phyloP scores from a whole-genome alignment of 2,329 filamentous ascomycete genomes.

The Aphanocladium album region DNA sequence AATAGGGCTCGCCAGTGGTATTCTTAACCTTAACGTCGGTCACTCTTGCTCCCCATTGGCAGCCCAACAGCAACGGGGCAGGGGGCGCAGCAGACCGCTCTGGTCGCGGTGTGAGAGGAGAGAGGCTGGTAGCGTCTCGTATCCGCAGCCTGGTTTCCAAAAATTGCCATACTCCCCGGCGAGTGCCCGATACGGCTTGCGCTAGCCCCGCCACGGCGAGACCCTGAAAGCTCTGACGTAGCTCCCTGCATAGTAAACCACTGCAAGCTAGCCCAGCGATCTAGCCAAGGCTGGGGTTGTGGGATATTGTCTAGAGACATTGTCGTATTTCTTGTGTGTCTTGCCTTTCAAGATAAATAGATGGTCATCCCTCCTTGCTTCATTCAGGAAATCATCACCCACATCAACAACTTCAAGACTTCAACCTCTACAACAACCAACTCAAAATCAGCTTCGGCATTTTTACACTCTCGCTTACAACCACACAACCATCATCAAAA shows the following conservation, averaged over 20 bases:
- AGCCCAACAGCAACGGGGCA: neutral
- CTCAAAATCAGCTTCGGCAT: neutral
- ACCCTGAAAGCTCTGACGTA: neutral
- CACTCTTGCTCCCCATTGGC: neutral
- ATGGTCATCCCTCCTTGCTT: neutral
- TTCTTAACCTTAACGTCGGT: no score
- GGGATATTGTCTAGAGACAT: neutral
- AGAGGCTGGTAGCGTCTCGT: neutral
- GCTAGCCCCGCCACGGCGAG: neutral
- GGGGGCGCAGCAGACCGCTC: neutral
- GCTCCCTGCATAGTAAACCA: neutral
- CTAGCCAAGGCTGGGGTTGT: neutral
- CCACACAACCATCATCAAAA: no score
- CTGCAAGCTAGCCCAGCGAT: neutral
- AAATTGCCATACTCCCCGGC: neutral
- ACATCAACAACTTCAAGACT: neutral
- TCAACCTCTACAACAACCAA: neutral
- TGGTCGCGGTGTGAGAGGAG: neutral
- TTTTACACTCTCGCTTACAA: neutral
- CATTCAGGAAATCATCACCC: neutral
- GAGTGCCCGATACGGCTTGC: neutral
- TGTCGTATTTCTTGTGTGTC: neutral
- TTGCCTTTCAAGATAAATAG: neutral
- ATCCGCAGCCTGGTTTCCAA: neutral
- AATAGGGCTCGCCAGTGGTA: no score